Conservation (phyloP, 768 basidiomycete genomes). For the Xerocomellus amylosporus region DNA sequence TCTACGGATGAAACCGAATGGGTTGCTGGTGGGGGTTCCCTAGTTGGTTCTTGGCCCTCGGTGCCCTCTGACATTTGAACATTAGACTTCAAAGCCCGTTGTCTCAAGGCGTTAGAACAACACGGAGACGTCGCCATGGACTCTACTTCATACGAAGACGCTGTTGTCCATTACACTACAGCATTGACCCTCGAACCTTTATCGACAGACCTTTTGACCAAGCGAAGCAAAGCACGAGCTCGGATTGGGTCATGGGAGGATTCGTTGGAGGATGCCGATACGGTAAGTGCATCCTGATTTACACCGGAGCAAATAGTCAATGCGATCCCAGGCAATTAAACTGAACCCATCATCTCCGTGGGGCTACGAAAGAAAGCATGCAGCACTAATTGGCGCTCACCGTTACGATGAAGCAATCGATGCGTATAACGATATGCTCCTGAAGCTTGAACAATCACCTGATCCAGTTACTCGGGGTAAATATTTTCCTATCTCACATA, state of each 20-base stretch:
- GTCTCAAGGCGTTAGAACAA: not conserved
- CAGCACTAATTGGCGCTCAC: not conserved
- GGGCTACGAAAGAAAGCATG: slow-evolving; percentile 3
- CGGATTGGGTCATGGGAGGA: not conserved
- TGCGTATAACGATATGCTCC: not conserved
- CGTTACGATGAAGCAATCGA: slow-evolving; percentile 1
- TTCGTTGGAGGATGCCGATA: not conserved
- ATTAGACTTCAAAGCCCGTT: not conserved
- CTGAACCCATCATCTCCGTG: slow-evolving; percentile 2
- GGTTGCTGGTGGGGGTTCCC: not conserved
- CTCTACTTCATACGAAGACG: not conserved
- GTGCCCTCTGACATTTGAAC: not conserved
- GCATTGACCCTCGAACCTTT: not conserved
- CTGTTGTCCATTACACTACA: not conserved
- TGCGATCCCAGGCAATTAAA: not conserved
- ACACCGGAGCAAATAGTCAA: not conserved
- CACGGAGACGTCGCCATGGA: not conserved
- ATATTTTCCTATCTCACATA: not conserved
- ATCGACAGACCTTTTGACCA: not conserved
- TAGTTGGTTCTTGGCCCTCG: too few relatives aligned
- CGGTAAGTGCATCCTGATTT: not conserved
- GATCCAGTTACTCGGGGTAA: not conserved
- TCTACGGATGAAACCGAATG: not conserved
- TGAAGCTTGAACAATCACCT: not conserved
- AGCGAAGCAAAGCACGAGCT: not conserved